phyloP scores from a whole-genome alignment of 805 yeast genomes.

The Pichia kluyveri region DNA sequence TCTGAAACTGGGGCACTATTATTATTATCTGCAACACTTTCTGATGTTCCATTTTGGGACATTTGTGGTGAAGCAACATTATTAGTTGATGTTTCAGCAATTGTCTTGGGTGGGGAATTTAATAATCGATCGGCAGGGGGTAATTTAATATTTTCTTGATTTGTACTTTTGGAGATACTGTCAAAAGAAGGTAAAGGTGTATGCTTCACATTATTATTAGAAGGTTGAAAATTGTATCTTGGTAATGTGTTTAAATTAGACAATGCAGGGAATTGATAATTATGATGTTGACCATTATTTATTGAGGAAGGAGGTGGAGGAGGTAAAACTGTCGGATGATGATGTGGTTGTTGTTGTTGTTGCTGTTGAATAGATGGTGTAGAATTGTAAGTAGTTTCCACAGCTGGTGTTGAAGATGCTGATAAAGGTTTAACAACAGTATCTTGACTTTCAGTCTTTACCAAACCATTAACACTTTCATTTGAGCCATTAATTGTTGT shows the following conservation, averaged over 20 bases:
- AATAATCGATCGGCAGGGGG: conserved; percentile 4
- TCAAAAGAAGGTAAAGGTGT: conserved; percentile 12
- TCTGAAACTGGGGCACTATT: conserved; percentile 5
- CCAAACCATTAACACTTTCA: background rate
- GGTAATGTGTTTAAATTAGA: conserved; percentile 42
- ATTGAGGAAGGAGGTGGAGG: conserved; percentile 13
- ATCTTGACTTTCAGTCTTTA: background rate
- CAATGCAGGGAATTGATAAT: conserved; percentile 42
- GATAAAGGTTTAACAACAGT: too few relatives aligned
- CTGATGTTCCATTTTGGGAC: background rate
- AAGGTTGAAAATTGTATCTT: conserved; percentile 22
- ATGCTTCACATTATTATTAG: background rate
- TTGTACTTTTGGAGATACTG: conserved; percentile 11
- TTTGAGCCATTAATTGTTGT: background rate
- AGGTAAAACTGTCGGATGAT: conserved; percentile 9
- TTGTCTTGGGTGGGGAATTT: background rate
- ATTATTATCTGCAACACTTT: background rate
- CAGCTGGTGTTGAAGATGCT: background rate
- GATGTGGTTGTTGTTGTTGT: background rate
- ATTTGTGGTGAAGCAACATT: conserved; percentile 9
- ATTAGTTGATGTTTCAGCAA: conserved; percentile 6
- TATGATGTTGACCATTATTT: conserved; percentile 28
- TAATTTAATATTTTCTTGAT: conserved; percentile 3
- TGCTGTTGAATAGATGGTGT: background rate
- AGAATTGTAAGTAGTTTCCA: background rate